Evolutionary conservation across 192 early-diverging fungal genomes (phyloP).

Genomic region (Rhizophagus prolifer): DNA sequence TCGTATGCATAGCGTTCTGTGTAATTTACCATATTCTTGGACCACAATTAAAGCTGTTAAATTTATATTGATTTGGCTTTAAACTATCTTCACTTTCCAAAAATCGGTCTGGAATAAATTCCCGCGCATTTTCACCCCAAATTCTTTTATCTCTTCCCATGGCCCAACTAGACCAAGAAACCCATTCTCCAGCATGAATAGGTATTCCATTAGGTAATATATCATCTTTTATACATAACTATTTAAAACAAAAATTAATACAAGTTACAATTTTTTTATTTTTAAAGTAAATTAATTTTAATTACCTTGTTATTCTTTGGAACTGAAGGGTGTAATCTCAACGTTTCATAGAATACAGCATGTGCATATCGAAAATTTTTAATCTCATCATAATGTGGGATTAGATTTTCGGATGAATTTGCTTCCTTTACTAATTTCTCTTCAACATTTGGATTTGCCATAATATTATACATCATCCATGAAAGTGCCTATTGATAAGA

Average conservation of each 20-base stretch:
- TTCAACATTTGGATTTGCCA: slow-evolving; percentile 42
- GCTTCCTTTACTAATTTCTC: slow-evolving; percentile 40
- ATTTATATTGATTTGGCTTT: slow-evolving; percentile 45
- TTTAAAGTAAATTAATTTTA: too few relatives aligned
- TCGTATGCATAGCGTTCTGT: too few relatives aligned
- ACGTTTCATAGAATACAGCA: slow-evolving; percentile 43
- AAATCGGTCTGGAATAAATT: slow-evolving; percentile 70
- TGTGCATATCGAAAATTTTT: background rate
- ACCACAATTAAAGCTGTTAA: slow-evolving; percentile 58
- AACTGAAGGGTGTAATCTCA: slow-evolving; percentile 68
- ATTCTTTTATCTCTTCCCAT: slow-evolving; percentile 53
- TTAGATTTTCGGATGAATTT: background rate
- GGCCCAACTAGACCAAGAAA: slow-evolving; percentile 52
- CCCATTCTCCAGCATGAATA: slow-evolving; percentile 49
- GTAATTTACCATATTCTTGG: slow-evolving; percentile 43
- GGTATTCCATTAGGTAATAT: slow-evolving; percentile 61
- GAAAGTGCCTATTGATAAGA: slow-evolving; percentile 23
- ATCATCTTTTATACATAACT: slow-evolving; percentile 45
- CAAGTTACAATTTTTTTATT: background rate
- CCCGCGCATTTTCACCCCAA: slow-evolving; percentile 64
- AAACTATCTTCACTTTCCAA: slow-evolving; percentile 37
- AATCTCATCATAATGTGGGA: slow-evolving; percentile 29
- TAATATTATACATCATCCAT: slow-evolving; percentile 55
- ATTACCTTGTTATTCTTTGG: slow-evolving; percentile 55
- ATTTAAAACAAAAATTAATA: background rate